These are phyloP conservation scores for Verticillium dahliae DNA, from an alignment of 2,329 filamentous ascomycete species.

Conservation along the genomic window DNA sequence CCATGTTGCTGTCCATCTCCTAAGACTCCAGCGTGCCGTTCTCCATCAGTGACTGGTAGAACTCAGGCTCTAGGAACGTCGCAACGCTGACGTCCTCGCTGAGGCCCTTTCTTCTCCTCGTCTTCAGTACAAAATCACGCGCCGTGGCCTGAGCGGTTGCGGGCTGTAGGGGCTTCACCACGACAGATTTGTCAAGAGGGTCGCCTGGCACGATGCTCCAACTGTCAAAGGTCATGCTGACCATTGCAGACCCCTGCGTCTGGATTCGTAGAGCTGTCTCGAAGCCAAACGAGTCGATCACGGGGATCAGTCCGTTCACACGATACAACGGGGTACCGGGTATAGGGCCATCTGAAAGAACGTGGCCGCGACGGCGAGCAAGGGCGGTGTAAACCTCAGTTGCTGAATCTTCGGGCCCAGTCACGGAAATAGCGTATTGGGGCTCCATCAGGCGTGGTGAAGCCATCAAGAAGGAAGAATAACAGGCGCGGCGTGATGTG, in stretches of 20 bases:
- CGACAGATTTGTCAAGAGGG: constrained; percentile 81
- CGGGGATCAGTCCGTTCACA: constrained; percentile 83
- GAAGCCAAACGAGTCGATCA: constrained; percentile 96
- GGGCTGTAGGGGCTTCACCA: constrained; percentile 77
- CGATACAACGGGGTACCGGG: constrained; percentile 91
- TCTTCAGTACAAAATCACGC: constrained; percentile 95
- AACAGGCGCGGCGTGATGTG: constrained; percentile 85
- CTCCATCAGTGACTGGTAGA: constrained; percentile 82
- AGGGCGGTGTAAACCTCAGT: constrained; percentile 88
- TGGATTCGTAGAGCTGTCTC: constrained; percentile 96
- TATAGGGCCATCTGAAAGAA: constrained; percentile 88
- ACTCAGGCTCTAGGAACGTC: constrained; percentile 92
- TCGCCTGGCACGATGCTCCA: constrained; percentile 97
- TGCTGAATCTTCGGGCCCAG: constrained; percentile 83
- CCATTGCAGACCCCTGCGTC: constrained; percentile 85
- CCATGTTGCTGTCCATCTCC: background rate
- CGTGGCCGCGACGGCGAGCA: constrained; percentile 81
- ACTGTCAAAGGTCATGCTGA: constrained; percentile 88
- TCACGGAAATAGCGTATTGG: constrained; percentile 87
- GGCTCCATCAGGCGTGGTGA: constrained; percentile 96
- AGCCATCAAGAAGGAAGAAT: constrained; percentile 95
- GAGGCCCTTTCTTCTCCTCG: constrained; percentile 82
- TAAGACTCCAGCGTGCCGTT: constrained; percentile 61
- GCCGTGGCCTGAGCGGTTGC: constrained; percentile 84
- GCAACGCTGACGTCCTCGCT: constrained; percentile 94